Evolutionary conservation across 768 basidiomycete species (phyloP).

Genomic region (Botryobasidium botryosum): DNA sequence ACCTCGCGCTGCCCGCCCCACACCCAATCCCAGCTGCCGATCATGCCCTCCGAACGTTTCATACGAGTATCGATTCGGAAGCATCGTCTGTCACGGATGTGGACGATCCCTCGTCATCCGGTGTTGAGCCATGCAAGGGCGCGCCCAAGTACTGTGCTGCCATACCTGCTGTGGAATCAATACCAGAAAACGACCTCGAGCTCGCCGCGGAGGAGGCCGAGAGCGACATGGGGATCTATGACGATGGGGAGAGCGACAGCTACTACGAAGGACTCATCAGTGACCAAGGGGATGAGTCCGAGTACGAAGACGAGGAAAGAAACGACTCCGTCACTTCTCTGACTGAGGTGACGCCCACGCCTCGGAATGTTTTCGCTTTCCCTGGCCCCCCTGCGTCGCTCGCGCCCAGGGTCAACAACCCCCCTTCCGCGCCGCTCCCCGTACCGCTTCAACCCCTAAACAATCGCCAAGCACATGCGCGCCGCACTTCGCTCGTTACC

Average conservation of each 20-base stretch:
- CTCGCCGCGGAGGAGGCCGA: constrained; percentile 10
- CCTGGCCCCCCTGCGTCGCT: background rate
- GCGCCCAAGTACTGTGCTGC: background rate
- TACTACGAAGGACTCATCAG: background rate
- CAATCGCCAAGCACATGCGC: background rate
- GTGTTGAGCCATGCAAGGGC: background rate
- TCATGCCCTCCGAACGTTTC: background rate
- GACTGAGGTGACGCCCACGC: background rate
- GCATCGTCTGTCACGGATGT: background rate
- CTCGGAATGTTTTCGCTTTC: background rate
- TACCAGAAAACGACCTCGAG: constrained; percentile 7
- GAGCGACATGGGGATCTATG: background rate
- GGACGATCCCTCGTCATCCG: background rate
- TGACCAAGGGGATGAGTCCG: background rate
- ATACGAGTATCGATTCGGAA: background rate
- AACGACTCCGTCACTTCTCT: background rate
- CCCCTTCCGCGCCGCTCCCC: background rate
- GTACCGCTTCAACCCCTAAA: too few species aligned
- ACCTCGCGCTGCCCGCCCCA: too few species aligned
- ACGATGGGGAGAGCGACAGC: background rate
- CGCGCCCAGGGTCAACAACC: background rate
- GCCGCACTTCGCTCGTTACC: background rate
- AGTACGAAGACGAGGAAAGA: background rate
- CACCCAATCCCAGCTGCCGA: too few species aligned
- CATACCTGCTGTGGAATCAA: background rate